Conservation (phyloP, 257 asterid genomes). For the Lithospermum erythrorhizon region DNA sequence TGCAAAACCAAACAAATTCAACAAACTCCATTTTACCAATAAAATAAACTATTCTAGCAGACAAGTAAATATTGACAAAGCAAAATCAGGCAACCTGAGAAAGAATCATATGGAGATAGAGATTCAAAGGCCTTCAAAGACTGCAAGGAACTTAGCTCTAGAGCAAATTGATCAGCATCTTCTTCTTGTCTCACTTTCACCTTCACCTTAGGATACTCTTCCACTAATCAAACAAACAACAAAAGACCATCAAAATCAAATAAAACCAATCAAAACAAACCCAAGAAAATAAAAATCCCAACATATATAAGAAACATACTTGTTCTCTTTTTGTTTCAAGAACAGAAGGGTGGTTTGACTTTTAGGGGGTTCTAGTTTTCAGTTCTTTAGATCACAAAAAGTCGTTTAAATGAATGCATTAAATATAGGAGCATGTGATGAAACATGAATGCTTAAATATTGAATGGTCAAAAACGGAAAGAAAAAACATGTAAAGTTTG, state of each 20-base stretch:
- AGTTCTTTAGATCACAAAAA: neutral
- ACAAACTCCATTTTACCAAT: neutral
- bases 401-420: neutral
- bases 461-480: constrained; percentile 9
- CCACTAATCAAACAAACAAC: constrained; percentile 16
- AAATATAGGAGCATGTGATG: constrained; percentile 10
- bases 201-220: constrained; percentile 89
- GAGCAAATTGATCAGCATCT: constrained; percentile 56
- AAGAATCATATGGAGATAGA: constrained; percentile 43
- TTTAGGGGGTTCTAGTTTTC: neutral
- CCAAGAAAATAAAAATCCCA: too few species aligned
- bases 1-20: neutral
- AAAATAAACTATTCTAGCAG: neutral
- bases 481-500: neutral
- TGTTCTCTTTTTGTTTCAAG: neutral
- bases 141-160: constrained; percentile 53
- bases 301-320: neutral
- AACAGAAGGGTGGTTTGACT: neutral
- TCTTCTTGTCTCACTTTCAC: constrained; percentile 75
- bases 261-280: neutral
- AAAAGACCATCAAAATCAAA: constrained; percentile 12
- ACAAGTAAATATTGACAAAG: neutral
- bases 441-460: constrained; percentile 8
- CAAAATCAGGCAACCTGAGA: constrained; percentile 34
- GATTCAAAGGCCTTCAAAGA: constrained; percentile 57